Evolutionary conservation across 345 rosid genomes (phyloP).

Genomic region (Diplotaxis tenuifolia): DNA sequence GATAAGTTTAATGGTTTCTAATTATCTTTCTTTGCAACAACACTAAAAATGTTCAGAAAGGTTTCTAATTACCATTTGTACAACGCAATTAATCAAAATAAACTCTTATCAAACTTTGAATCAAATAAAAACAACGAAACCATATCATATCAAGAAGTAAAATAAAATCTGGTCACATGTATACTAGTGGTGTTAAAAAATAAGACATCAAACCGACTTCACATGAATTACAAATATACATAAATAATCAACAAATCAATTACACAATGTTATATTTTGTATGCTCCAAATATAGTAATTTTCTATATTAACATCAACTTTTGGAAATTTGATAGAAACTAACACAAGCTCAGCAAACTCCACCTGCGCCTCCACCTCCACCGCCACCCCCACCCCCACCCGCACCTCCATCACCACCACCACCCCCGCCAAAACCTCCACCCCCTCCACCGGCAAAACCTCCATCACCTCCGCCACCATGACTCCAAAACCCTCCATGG

Average conservation of each 20-base stretch:
- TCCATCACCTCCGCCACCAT: constrained; percentile 24
- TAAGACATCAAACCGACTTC: neutral
- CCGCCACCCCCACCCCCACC: neutral
- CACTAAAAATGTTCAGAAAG: neutral
- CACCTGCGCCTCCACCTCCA: neutral
- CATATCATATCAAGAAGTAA: too few species aligned
- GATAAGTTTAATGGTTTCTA: neutral
- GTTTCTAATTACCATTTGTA: neutral
- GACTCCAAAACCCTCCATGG: constrained; percentile 10
- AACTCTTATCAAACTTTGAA: neutral
- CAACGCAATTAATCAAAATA: neutral
- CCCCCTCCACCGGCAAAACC: constrained; percentile 12
- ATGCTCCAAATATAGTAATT: neutral
- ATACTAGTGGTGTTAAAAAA: too few species aligned
- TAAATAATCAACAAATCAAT: neutral
- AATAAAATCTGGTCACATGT: too few species aligned
- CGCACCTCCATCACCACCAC: neutral
- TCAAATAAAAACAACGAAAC: too few species aligned
- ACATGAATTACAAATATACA: constrained; percentile 11
- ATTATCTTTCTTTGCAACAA: neutral
- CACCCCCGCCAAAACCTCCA: neutral
- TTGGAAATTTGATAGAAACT: neutral
- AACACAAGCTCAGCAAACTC: constrained; percentile 3
- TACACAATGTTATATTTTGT: neutral
- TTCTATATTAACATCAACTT: neutral